phyloP scores from a whole-genome alignment of 2,329 filamentous ascomycete genomes.

The Fonsecaea monophora region DNA sequence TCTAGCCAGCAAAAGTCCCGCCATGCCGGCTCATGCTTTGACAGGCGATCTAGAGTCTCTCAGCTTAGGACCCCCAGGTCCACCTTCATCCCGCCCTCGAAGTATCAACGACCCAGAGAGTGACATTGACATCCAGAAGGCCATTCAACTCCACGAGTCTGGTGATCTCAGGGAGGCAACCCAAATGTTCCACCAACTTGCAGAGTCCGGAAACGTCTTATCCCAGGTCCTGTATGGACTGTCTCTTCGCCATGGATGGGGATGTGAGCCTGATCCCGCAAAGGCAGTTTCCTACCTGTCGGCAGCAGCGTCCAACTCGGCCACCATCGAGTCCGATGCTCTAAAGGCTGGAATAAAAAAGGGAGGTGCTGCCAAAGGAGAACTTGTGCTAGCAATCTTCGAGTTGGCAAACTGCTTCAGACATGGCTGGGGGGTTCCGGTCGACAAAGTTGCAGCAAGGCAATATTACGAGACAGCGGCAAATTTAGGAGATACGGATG shows the following conservation, averaged over 20 bases:
- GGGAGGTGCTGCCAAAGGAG: constrained; percentile 92
- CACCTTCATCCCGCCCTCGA: constrained; percentile 29
- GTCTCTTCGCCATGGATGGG: constrained; percentile 82
- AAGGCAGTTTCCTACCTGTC: constrained; percentile 84
- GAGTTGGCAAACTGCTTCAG: constrained; percentile 81
- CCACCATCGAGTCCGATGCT: constrained; percentile 82
- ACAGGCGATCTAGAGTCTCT: constrained; percentile 24
- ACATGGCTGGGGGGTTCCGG: constrained; percentile 88
- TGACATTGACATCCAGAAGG: constrained; percentile 80
- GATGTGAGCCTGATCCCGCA: constrained; percentile 73
- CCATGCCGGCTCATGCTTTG: constrained; percentile 10
- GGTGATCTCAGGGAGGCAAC: constrained; percentile 82
- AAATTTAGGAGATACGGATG: constrained; percentile 94
- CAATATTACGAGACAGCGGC: constrained; percentile 98
- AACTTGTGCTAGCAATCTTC: constrained; percentile 94
- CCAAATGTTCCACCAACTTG: constrained; percentile 81
- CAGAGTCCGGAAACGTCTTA: constrained; percentile 86
- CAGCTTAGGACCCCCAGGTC: constrained; percentile 19
- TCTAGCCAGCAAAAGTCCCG: constrained; percentile 60
- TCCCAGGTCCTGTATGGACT: constrained; percentile 96
- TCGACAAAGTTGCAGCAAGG: constrained; percentile 82
- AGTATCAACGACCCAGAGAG: constrained; percentile 42
- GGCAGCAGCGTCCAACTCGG: constrained; percentile 87
- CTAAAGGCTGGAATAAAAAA: constrained; percentile 87
- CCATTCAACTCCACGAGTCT: constrained; percentile 89